These are phyloP conservation scores for Fragaria ananassa DNA, from an alignment of 306 rosid species.

Conservation along the genomic window DNA sequence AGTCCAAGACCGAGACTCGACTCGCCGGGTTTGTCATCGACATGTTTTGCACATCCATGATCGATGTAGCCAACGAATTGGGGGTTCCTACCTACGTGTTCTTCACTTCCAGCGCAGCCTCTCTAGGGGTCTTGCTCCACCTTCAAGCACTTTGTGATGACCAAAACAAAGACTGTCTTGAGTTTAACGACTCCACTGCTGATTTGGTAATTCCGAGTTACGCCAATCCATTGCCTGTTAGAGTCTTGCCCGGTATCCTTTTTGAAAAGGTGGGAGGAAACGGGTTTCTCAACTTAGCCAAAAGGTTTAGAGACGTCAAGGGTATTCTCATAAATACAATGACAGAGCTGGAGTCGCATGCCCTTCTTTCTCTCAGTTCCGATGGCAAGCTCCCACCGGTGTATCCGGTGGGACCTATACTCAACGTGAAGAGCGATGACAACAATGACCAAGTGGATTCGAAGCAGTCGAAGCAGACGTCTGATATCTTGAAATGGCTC, in stretches of 20 bases:
- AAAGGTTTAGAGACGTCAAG: conserved; percentile 15
- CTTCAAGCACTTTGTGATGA: conserved; percentile 32
- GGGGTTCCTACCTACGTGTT: conserved; percentile 43
- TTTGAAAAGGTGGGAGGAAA: not conserved
- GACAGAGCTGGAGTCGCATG: conserved; percentile 14
- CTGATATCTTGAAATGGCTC: conserved; percentile 44
- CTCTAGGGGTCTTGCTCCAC: conserved; percentile 32
- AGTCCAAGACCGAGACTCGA: not conserved
- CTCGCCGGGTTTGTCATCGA: conserved; percentile 29
- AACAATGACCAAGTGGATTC: not conserved
- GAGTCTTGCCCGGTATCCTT: not conserved
- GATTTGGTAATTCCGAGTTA: conserved; percentile 26
- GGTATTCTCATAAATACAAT: conserved; percentile 28
- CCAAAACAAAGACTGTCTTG: not conserved
- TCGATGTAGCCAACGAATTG: conserved; percentile 49
- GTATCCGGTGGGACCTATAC: conserved; percentile 24
- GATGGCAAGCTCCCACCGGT: not conserved
- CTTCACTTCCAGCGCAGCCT: conserved; percentile 32
- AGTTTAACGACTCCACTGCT: conserved; percentile 1
- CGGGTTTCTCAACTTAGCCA: not conserved
- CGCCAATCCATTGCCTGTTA: conserved; percentile 12
- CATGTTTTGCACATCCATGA: conserved; percentile 53
- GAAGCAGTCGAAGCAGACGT: not conserved
- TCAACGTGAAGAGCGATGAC: conserved; percentile 4
- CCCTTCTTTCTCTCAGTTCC: not conserved